Base-by-base conservation (phyloP, 2,329 filamentous ascomycete species). In the Escovopsis weberi region DNA sequence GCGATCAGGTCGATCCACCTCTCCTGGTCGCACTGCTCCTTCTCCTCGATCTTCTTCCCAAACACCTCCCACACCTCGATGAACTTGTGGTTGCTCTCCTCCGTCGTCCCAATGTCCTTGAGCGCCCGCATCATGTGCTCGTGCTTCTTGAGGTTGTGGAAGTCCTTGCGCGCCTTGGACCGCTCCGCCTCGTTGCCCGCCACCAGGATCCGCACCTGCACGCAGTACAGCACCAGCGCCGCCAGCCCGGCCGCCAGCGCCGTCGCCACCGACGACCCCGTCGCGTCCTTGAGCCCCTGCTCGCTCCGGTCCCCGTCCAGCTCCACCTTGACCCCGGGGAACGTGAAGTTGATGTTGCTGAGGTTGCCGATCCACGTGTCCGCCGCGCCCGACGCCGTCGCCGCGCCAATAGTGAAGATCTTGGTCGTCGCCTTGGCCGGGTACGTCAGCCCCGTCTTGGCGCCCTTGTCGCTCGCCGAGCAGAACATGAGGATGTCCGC, bases 401-500 rank as follows among this genome's bases (percentile, higher is more conserved):
- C 54, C 0, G 54, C 57, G 6, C 56, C 57, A 11, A 60, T 59
- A 6, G 49, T 55, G 48, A 56, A 53, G 9, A 52, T 51, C 26
- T 50, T 50, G 19, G 43, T 37, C 1, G 49, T 47, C 1, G 50
- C 50, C 26, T 49, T 46, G 12, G 46, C 40, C 6, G 46, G 46
- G 36, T 48, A 48, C 11, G 44, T 48, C 5, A 32, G 33, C 28
- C 42, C 44, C 18, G 37, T 32, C 40, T 46, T 44, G 15, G 46
- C 39, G 1, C 52, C 57, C 37, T 57, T 50, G 44, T 65, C 62
- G 6, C 45, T 54, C 0, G 59, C 54, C 0, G 62, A 54, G 48
- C 61, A 64, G 45, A 65, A 65, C 46, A 65, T 55, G 36, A 64
- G 50, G 5, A 64, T 64, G 6, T 53, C 43, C 1, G 59, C 59